These are phyloP conservation scores for Omphalea diandra DNA, from an alignment of 441 rosid genomes.

Conservation along the genomic window DNA sequence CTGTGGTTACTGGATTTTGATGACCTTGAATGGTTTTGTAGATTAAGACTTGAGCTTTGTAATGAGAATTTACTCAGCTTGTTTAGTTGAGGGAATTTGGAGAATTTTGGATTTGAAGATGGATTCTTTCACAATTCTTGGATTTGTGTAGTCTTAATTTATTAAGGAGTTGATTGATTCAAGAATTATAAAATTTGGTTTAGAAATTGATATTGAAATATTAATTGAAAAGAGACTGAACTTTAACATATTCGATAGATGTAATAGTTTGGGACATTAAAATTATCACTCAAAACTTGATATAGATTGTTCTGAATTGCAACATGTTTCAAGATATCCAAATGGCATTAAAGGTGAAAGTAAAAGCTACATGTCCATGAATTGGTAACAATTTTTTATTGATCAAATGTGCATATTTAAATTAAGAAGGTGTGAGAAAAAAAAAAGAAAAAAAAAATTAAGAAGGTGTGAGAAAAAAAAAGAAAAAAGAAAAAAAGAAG, in stretches of 20 bases:
- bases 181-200: conserved; percentile 35
- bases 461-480: too few species aligned
- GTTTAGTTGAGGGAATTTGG: neutral
- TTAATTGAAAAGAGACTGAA: neutral
- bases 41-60: conserved; percentile 46
- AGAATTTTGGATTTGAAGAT: conserved; percentile 32
- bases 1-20: conserved; percentile 20
- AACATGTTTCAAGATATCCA: neutral
- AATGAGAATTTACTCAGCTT: conserved; percentile 13
- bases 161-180: conserved; percentile 17
- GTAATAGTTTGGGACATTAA: neutral
- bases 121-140: conserved; percentile 26
- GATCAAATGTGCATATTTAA: too few species aligned
- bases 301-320: too few species aligned
- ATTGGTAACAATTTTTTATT: too few species aligned
- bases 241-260: conserved; percentile 31
- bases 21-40: conserved; percentile 28
- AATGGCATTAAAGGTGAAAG: too few species aligned
- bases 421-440: too few species aligned
- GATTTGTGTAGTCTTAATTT: neutral
- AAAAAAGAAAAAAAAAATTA: too few species aligned
- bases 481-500: too few species aligned
- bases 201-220: conserved; percentile 19
- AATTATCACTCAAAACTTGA: neutral
- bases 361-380: too few species aligned